Evolutionary conservation across 345 rosid species (phyloP).

Genomic region (Carallia pectinifolia): DNA sequence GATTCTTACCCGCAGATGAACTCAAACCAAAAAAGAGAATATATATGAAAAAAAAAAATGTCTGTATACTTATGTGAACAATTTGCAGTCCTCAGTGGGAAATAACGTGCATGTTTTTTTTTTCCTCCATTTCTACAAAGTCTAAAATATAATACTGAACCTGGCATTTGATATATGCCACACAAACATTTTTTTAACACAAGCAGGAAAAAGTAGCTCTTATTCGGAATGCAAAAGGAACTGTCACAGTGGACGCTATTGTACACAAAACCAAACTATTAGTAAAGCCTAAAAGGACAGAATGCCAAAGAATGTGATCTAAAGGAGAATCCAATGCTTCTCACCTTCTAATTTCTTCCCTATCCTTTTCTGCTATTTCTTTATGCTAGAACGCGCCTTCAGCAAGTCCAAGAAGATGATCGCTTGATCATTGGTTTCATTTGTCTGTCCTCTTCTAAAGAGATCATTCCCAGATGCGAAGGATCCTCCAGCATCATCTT

Average conservation of each 20-base stretch:
- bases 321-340: not conserved
- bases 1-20: too few species aligned
- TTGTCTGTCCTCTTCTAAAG: conserved; percentile 30
- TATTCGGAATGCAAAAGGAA: conserved; percentile 31
- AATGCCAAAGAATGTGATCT: conserved; percentile 27
- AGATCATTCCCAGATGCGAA: conserved; percentile 29
- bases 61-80: too few species aligned
- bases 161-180: conserved; percentile 2
- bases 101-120: not conserved
- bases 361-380: conserved; percentile 4
- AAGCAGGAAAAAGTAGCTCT: conserved; percentile 27
- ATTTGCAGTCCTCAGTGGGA: too few species aligned
- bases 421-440: conserved; percentile 26
- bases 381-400: not conserved
- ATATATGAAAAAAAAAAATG: too few species aligned
- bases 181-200: not conserved
- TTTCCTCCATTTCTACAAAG: not conserved
- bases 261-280: conserved; percentile 32
- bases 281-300: conserved; percentile 19
- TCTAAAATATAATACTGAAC: not conserved
- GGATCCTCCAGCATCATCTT: conserved; percentile 39
- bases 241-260: conserved; percentile 31
- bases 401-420: conserved; percentile 30
- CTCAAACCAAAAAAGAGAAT: too few species aligned
- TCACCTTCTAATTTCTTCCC: not conserved